Evolutionary conservation across 2,329 filamentous ascomycete genomes (phyloP).

Genomic region (Fragosphaeria purpurea): DNA sequence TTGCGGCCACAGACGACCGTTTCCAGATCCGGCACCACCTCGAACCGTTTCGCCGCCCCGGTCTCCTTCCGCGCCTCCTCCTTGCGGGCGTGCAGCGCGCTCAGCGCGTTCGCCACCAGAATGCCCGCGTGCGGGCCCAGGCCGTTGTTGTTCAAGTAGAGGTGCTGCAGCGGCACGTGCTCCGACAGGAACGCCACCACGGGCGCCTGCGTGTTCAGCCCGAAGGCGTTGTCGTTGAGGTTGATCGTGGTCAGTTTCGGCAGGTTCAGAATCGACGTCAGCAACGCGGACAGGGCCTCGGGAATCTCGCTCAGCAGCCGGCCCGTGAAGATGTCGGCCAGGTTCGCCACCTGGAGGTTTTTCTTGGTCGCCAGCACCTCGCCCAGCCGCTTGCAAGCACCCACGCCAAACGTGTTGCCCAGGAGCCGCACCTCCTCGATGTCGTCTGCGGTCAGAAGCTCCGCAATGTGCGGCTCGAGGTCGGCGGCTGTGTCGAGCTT

Average conservation of each 20-base stretch:
- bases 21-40: slow-evolving; percentile 69
- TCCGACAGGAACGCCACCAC: slow-evolving; percentile 83
- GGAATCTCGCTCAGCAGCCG: slow-evolving; percentile 91
- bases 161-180: slow-evolving; percentile 82
- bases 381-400: slow-evolving; percentile 75
- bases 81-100: slow-evolving; percentile 74
- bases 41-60: slow-evolving; percentile 33
- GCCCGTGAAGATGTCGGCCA: slow-evolving; percentile 96
- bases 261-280: slow-evolving; percentile 78
- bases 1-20: slow-evolving; percentile 97
- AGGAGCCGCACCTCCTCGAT: slow-evolving; percentile 78
- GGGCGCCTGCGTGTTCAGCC: slow-evolving; percentile 86
- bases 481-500: slow-evolving; percentile 87
- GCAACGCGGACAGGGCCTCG: slow-evolving; percentile 71
- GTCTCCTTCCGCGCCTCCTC: slow-evolving; percentile 62
- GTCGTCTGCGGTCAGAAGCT: slow-evolving; percentile 59
- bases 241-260: slow-evolving; percentile 84
- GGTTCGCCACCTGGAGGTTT: slow-evolving; percentile 71
- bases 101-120: slow-evolving; percentile 79
- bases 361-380: slow-evolving; percentile 78
- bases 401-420: slow-evolving; percentile 88
- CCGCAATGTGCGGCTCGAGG: slow-evolving; percentile 72
- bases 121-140: slow-evolving; percentile 86
- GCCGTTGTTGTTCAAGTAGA: slow-evolving; percentile 97
- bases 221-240: slow-evolving; percentile 96